phyloP scores from a whole-genome alignment of 257 asterid species.

The Linderniella brevidens region DNA sequence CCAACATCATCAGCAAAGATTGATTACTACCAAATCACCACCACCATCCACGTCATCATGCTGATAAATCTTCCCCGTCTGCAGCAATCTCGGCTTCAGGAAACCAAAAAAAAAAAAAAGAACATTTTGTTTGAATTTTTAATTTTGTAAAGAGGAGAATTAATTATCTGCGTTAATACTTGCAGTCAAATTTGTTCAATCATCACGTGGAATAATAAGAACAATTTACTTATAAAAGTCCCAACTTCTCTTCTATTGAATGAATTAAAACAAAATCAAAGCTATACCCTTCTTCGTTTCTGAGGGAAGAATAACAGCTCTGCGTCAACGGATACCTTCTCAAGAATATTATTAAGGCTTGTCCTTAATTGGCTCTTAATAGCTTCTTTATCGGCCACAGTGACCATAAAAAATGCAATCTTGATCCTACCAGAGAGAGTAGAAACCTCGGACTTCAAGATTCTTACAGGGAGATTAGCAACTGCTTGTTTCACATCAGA shows the following conservation, averaged over 20 bases:
- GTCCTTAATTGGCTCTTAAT: constrained; percentile 15
- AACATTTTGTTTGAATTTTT: too few relatives aligned
- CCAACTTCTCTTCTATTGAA: too few relatives aligned
- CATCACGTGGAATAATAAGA: too few relatives aligned
- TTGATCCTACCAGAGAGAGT: constrained; percentile 34
- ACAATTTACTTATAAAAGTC: too few relatives aligned
- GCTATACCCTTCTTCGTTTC: not conserved
- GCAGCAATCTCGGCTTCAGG: constrained; percentile 39
- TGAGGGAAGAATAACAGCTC: not conserved
- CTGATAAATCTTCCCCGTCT: constrained; percentile 10
- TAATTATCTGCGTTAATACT: too few relatives aligned
- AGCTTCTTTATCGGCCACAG: not conserved
- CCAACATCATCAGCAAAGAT: constrained; percentile 20
- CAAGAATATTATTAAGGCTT: constrained; percentile 22
- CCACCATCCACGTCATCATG: constrained; percentile 12
- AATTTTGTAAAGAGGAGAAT: not conserved
- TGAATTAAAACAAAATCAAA: not conserved
- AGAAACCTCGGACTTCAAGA: constrained; percentile 33
- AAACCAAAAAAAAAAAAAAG: too few relatives aligned
- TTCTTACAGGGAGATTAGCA: constrained; percentile 12
- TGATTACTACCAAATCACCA: constrained; percentile 14
- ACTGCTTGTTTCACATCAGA: constrained; percentile 22
- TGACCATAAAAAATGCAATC: constrained; percentile 20
- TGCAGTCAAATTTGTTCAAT: too few relatives aligned
- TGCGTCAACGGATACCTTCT: constrained; percentile 17